phyloP scores from a whole-genome alignment of 352 stramenopile genomes.

The Phytophthora boehmeriae region DNA sequence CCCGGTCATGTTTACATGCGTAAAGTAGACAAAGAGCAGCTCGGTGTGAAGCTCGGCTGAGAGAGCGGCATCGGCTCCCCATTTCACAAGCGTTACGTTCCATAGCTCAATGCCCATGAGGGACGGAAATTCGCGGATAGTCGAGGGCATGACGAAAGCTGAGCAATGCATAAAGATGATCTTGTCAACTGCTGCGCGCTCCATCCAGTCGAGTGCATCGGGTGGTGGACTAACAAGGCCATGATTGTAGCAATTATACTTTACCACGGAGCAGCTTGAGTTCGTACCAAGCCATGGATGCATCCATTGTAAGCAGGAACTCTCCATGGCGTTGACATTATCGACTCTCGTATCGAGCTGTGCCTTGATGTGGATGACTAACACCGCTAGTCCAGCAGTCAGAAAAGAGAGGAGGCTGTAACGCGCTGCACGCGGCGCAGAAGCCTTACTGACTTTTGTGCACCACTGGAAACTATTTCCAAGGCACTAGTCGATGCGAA shows the following conservation, averaged over 20 bases:
- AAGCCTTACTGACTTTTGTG: not conserved
- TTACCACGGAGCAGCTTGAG: slow-evolving; percentile 39
- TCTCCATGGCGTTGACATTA: slow-evolving; percentile 2
- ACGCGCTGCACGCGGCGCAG: slow-evolving; percentile 9
- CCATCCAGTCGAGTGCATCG: slow-evolving; percentile 14
- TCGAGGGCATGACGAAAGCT: slow-evolving; percentile 35
- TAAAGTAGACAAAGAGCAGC: slow-evolving; percentile 43
- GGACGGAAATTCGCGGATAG: slow-evolving; percentile 39
- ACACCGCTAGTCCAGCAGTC: slow-evolving; percentile 6
- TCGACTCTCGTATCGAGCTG: not conserved
- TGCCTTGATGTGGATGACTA: slow-evolving; percentile 9
- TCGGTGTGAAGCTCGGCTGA: slow-evolving; percentile 30
- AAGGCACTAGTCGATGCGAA: not conserved
- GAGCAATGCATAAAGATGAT: slow-evolving; percentile 61
- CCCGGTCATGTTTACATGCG: slow-evolving; percentile 46
- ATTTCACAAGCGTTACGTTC: slow-evolving; percentile 56
- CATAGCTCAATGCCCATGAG: slow-evolving; percentile 59
- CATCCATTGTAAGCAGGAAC: slow-evolving; percentile 35
- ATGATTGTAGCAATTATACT: slow-evolving; percentile 41
- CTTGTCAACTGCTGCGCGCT: slow-evolving; percentile 24
- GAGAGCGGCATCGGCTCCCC: slow-evolving; percentile 39
- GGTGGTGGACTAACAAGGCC: slow-evolving; percentile 7
- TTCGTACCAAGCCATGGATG: slow-evolving; percentile 47
- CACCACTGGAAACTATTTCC: not conserved
- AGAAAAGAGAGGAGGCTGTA: slow-evolving; percentile 32